Percentiles rank a stretch among this genome's conserved stretches.
These are phyloP conservation scores for Gastrolobium villosum DNA, from an alignment of 306 rosid genomes.

Conservation along the genomic window DNA sequence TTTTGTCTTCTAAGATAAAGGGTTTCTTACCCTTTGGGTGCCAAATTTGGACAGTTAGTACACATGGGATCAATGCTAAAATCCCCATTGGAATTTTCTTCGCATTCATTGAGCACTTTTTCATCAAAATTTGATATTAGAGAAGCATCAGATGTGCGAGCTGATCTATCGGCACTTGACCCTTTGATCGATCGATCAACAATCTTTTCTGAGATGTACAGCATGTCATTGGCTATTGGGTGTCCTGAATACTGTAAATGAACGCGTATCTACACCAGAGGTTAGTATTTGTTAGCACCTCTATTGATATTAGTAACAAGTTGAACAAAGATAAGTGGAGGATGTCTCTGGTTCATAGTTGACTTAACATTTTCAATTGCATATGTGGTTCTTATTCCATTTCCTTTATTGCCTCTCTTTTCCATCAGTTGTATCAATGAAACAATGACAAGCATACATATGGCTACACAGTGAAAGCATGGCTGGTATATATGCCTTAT, in stretches of 20 bases:
- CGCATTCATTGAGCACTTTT: slow-evolving; percentile 47
- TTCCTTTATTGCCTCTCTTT: slow-evolving; percentile 18
- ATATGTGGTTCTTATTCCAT: slow-evolving; percentile 13
- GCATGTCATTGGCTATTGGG: slow-evolving; percentile 87
- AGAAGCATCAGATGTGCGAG: slow-evolving; percentile 54
- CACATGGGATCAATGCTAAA: slow-evolving; percentile 85
- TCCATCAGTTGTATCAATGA: slow-evolving; percentile 21
- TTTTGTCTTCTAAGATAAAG: slow-evolving; percentile 17
- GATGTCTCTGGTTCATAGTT: slow-evolving; percentile 15
- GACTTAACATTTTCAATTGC: slow-evolving; percentile 28
- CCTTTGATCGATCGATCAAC: slow-evolving; percentile 57
- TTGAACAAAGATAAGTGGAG: slow-evolving; percentile 35
- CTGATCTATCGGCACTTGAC: slow-evolving; percentile 70
- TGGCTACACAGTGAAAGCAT: slow-evolving; percentile 3
- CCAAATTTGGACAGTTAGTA: slow-evolving; percentile 91
- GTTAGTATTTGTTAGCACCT: slow-evolving; percentile 11
- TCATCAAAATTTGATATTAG: slow-evolving; percentile 46
- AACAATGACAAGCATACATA: not conserved
- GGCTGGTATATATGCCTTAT: not conserved
- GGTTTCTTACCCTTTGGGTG: slow-evolving; percentile 77
- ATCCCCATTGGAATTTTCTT: slow-evolving; percentile 58
- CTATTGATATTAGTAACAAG: not conserved
- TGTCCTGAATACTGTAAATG: slow-evolving; percentile 82
- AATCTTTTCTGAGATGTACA: slow-evolving; percentile 69
- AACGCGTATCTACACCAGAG: slow-evolving; percentile 79